Evolutionary conservation across 257 asterid species (phyloP).

Genomic region (Ilex aquifolium): DNA sequence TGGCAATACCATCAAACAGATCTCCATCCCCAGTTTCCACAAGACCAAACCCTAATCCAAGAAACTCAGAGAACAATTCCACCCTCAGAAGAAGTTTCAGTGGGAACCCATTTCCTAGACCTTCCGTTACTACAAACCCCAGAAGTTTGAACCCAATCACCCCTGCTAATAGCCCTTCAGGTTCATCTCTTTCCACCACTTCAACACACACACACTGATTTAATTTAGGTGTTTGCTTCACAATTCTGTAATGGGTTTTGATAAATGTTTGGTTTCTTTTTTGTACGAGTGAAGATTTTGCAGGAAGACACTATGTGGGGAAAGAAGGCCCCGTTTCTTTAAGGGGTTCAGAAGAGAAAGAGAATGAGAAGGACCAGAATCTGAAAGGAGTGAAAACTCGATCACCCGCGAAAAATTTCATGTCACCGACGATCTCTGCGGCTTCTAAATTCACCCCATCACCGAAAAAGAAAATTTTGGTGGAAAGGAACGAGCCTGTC

Average conservation of each 20-base stretch:
- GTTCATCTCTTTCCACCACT: constrained; percentile 19
- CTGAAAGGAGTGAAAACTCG: constrained; percentile 33
- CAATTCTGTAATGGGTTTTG: constrained; percentile 4
- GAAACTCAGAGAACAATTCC: constrained; percentile 36
- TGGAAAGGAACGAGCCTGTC: constrained; percentile 71
- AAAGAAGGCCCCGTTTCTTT: constrained; percentile 21
- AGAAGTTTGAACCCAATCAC: constrained; percentile 52
- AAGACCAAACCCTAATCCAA: constrained; percentile 36
- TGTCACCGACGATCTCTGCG: constrained; percentile 94
- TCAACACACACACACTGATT: too few species aligned
- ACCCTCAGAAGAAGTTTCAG: constrained; percentile 54
- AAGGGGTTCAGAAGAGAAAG: constrained; percentile 53
- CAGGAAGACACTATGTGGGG: constrained; percentile 29
- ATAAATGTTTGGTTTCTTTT: not conserved
- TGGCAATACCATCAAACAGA: constrained; percentile 62
- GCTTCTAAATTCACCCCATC: constrained; percentile 87
- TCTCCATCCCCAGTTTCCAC: constrained; percentile 65
- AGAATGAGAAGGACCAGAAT: constrained; percentile 45
- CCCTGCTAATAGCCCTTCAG: constrained; percentile 85
- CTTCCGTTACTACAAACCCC: constrained; percentile 46
- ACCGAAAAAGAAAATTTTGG: constrained; percentile 72
- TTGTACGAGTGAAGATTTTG: constrained; percentile 31
- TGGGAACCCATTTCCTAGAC: constrained; percentile 34
- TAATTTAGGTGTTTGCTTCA: not conserved
- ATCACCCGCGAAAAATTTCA: constrained; percentile 63